phyloP scores from a whole-genome alignment of 768 basidiomycete species.

The Astraeus odoratus region DNA sequence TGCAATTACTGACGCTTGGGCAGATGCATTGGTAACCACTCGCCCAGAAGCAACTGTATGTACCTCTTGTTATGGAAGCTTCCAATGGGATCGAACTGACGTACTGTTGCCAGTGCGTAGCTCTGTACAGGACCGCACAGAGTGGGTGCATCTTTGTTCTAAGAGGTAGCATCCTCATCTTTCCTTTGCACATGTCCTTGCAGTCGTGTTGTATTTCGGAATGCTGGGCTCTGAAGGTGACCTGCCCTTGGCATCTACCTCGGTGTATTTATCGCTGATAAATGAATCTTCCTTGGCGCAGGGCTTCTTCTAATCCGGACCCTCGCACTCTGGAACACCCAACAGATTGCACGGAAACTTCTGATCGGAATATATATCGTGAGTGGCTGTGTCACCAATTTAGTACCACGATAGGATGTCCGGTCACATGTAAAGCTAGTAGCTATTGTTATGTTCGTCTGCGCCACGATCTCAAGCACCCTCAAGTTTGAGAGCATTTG shows the following conservation, averaged over 20 bases:
- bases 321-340: slow-evolving; percentile 5
- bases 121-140: slow-evolving; percentile 7
- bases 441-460: slow-evolving; percentile 5
- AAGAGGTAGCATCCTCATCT: neutral
- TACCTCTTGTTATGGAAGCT: neutral
- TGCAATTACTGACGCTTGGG: neutral
- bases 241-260: neutral
- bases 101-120: slow-evolving; percentile 2
- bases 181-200: neutral
- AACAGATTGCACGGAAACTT: neutral
- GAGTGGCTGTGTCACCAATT: neutral
- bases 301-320: slow-evolving; percentile 11
- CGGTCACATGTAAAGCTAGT: slow-evolving; percentile 1
- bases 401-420: neutral
- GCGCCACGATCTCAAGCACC: slow-evolving; percentile 2
- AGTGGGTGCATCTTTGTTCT: slow-evolving; percentile 1
- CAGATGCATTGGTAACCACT: slow-evolving; percentile 1
- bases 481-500: slow-evolving; percentile 4
- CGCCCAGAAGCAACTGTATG: neutral
- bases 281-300: neutral
- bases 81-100: neutral
- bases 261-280: neutral
- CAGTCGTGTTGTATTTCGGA: slow-evolving; percentile 4
- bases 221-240: slow-evolving; percentile 8
- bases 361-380: slow-evolving; percentile 3